Base-by-base conservation (phyloP, 805 yeast species). In the Barnettozyma botsteinii region DNA sequence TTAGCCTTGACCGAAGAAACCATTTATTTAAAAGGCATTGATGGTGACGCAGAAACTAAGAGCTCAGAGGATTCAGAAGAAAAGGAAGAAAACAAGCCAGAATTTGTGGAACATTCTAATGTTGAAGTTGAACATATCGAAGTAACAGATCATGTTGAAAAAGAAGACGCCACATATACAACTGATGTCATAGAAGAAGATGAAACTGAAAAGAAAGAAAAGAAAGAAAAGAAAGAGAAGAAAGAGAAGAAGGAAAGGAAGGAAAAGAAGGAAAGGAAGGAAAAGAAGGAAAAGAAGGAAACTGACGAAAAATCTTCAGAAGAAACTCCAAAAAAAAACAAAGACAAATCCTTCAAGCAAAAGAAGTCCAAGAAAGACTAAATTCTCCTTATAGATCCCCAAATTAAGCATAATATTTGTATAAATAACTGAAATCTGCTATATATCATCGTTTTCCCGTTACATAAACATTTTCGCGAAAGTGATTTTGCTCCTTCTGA, bases 81-180 rank as follows among this genome's bases (percentile, higher is more conserved):
- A 26, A 3, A 8, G 18, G 17, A 35, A 28, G 30, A 45, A 41
- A 25, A 13, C 20, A 27, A 41, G 40, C 31, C 41, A 41, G n/a
- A 31, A 33, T 60, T 70, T 7, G 57, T 69, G 15, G 73, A 69
- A 33, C 70, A 69, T 10, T n/a, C n/a, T n/a, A n/a, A n/a, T n/a
- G n/a, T n/a, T n/a, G n/a, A n/a, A n/a, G n/a, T n/a, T n/a, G n/a
- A n/a, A n/a, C n/a, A n/a, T n/a, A n/a, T n/a, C n/a, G 70, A 70
- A 51, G 73, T 69, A 4, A 49, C 58, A 1, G 67, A 64, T 24
- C 60, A 51, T 43, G 50, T 60, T 5, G 40, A 47, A 5, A 41
- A 47, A 7, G 46, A 43, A 6, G 45, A n/a, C n/a, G n/a, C n/a
- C n/a, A n/a, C n/a, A n/a, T n/a, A n/a, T n/a, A n/a, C n/a, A n/a